Base-by-base conservation (phyloP, 1,284 basidiomycete genomes). In the Clitocybe nebularis region DNA sequence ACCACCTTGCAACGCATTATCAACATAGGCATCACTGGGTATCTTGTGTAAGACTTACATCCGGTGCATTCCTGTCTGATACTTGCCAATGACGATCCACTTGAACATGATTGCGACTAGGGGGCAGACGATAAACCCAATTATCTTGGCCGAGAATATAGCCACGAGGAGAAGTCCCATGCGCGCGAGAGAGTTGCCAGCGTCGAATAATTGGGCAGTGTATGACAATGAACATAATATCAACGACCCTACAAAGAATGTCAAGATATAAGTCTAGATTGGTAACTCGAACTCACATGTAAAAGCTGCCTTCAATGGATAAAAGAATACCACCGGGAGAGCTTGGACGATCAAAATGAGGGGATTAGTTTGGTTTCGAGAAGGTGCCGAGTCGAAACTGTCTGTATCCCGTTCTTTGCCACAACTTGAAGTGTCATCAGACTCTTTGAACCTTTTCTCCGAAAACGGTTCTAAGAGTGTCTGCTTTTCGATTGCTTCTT, bases 81-180 rank as follows among this genome's bases (percentile, higher is more conserved):
- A 71, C 35, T 56, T 56, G 6, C 70, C 69, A 34, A 74, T 71
- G 39, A 72, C 58, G 16, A 64, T 32, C 70, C 71, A 74, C 41
- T 74, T 72, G 60, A 71, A 66, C 5, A 58, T 19, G 38, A 72
- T 68, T 1, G 67, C 60, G 2, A 53, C 44, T 16, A 72, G 23
- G 1, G 71, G 71, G 26, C 59, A 62, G 7, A 67, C 39, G 28
- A 67, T 57, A 6, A 64, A 56, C 8, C 57, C 56, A 2, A 48
- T 40, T 5, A 64, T 26, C 14, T 68, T 56, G 1, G 68, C 67
- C 25, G 52, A 50, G 23, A 65, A 22, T 42, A 71, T 64, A 2
- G 68, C 56, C 1, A 52, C 43, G 5, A 71, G 35, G 1, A 72
- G 55, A 0, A 62, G 56, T 5, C 49, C 53, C 21, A 68, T 49